These are phyloP conservation scores for Madurella mycetomatis DNA, from an alignment of 2,329 filamentous ascomycete species.

Conservation along the genomic window DNA sequence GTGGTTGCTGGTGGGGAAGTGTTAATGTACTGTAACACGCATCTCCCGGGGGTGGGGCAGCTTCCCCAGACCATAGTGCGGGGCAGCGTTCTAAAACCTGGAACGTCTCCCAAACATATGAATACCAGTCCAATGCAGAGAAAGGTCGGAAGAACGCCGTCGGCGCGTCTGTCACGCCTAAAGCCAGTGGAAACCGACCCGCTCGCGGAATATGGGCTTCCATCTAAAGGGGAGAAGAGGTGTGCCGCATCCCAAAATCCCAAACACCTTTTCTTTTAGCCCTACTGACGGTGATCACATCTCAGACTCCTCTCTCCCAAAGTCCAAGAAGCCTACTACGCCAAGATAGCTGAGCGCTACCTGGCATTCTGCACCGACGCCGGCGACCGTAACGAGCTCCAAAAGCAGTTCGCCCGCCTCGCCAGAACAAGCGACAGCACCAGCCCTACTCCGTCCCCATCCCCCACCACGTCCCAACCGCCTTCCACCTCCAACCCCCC, in stretches of 20 bases:
- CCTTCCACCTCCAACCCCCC: slow-evolving; percentile 24
- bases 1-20: too few relatives aligned
- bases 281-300: slow-evolving; percentile 3
- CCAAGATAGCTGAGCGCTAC: slow-evolving; percentile 81
- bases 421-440: slow-evolving; percentile 26
- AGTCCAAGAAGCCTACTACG: slow-evolving; percentile 80
- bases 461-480: background rate
- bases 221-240: slow-evolving; percentile 88
- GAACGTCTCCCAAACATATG: background rate
- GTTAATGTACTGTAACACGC: too few relatives aligned
- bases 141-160: slow-evolving; percentile 37
- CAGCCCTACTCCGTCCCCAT: background rate
- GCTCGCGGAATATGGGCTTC: slow-evolving; percentile 75
- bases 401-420: slow-evolving; percentile 69
- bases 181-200: slow-evolving; percentile 72
- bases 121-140: slow-evolving; percentile 20
- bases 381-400: slow-evolving; percentile 66
- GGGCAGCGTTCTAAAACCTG: background rate
- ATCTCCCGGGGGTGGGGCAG: too few relatives aligned
- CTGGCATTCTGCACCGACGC: slow-evolving; percentile 80
- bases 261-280: background rate
- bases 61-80: too few relatives aligned
- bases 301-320: slow-evolving; percentile 66
- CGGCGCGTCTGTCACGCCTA: slow-evolving; percentile 55
- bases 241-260: slow-evolving; percentile 33